phyloP scores from a whole-genome alignment of 2,329 filamentous ascomycete genomes.

The Geosmithia flava region DNA sequence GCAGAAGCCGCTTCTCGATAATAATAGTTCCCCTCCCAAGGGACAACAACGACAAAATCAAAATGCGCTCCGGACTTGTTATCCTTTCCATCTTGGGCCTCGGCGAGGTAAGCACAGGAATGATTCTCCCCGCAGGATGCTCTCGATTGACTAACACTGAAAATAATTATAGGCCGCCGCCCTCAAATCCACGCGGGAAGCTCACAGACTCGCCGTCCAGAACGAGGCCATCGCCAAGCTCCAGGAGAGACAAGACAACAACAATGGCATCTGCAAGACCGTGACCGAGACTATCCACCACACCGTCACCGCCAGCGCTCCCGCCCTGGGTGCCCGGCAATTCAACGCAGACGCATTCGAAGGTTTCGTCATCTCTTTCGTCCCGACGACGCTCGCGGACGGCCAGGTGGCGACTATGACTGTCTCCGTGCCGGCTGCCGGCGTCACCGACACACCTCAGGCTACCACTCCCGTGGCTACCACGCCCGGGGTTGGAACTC shows the following conservation, averaged over 20 bases:
- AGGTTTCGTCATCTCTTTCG: background rate
- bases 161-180: background rate
- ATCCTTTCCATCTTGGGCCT: background rate
- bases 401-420: too few relatives aligned
- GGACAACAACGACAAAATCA: background rate
- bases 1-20: background rate
- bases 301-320: slow-evolving; percentile 5
- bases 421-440: too few relatives aligned
- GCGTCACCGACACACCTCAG: too few relatives aligned
- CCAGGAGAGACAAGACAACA: background rate
- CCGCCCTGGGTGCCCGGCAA: background rate
- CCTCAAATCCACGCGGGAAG: background rate
- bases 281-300: slow-evolving; percentile 6
- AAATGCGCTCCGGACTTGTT: background rate
- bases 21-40: background rate
- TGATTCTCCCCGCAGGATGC: background rate
- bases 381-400: background rate
- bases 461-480: background rate
- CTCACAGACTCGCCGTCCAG: background rate
- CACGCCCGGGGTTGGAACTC: background rate
- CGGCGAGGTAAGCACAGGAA: background rate
- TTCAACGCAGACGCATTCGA: slow-evolving; percentile 1
- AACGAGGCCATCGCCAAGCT: background rate
- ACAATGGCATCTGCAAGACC: slow-evolving; percentile 1
- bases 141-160: background rate